Evolutionary conservation across 352 stramenopile genomes (phyloP).

Genomic region (Peronosclerospora sorghi): DNA sequence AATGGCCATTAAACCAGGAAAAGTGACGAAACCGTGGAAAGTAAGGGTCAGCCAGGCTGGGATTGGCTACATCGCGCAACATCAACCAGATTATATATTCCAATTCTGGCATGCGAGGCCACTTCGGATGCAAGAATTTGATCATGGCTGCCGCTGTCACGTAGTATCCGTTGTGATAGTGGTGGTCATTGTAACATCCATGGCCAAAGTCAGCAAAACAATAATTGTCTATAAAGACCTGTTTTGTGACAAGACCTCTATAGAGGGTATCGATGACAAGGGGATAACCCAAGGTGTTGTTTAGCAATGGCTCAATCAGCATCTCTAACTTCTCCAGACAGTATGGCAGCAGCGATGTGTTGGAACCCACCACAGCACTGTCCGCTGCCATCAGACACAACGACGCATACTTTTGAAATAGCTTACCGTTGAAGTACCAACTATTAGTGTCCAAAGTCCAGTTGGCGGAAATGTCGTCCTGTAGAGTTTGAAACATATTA

Average conservation of each 20-base stretch:
- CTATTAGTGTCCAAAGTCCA: slow-evolving; percentile 32
- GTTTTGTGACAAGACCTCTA: slow-evolving; percentile 33
- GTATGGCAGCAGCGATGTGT: slow-evolving; percentile 29
- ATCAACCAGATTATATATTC: slow-evolving; percentile 48
- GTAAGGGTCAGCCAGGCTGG: slow-evolving; percentile 31
- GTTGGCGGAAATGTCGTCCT: slow-evolving; percentile 33
- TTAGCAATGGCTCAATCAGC: slow-evolving; percentile 41
- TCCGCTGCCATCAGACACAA: slow-evolving; percentile 54
- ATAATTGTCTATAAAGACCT: slow-evolving; percentile 32
- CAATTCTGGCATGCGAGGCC: slow-evolving; percentile 34
- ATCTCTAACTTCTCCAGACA: slow-evolving; percentile 46
- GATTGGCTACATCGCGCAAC: slow-evolving; percentile 61
- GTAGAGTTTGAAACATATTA: slow-evolving; percentile 23
- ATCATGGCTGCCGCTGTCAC: slow-evolving; percentile 45
- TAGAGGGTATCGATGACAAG: slow-evolving; percentile 59
- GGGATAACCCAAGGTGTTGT: slow-evolving; percentile 30
- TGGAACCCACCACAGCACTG: slow-evolving; percentile 22
- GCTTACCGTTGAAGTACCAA: slow-evolving; percentile 72
- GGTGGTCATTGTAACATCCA: slow-evolving; percentile 71
- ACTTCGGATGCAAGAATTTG: slow-evolving; percentile 43
- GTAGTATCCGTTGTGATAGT: slow-evolving; percentile 79
- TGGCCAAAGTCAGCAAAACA: slow-evolving; percentile 62
- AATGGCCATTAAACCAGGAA: slow-evolving; percentile 37
- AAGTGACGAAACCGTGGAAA: slow-evolving; percentile 69
- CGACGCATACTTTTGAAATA: slow-evolving; percentile 67